Percentiles rank a stretch among this genome's conserved stretches.
Conservation (phyloP, 495 filamentous ascomycete species). For the Penicillium silybi region DNA sequence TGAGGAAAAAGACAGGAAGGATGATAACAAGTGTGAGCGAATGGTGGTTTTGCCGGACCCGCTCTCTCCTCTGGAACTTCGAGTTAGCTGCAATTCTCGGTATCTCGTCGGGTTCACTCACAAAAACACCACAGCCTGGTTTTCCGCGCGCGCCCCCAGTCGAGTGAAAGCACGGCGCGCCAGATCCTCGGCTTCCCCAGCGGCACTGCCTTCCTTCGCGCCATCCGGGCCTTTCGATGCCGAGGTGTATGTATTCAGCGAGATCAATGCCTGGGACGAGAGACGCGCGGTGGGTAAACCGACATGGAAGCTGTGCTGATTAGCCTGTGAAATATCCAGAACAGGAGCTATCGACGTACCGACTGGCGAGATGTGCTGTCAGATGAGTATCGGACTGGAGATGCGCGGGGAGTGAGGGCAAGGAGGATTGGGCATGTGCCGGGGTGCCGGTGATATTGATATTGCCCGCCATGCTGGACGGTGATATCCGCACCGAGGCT, state of each 20-base stretch:
- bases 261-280: constrained; percentile 85
- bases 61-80: constrained; percentile 71
- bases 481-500: constrained; percentile 18
- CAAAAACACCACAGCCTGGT: constrained; percentile 90
- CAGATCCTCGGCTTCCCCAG: constrained; percentile 84
- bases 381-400: constrained; percentile 94
- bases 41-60: constrained; percentile 94
- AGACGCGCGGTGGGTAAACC: constrained; percentile 80
- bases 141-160: constrained; percentile 84
- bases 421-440: constrained; percentile 82
- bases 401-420: constrained; percentile 84
- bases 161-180: constrained; percentile 79
- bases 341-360: constrained; percentile 35
- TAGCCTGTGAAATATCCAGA: constrained; percentile 7
- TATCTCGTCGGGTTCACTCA: constrained; percentile 45
- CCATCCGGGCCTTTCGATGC: constrained; percentile 88
- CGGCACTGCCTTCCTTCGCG: constrained; percentile 76
- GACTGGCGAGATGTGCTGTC: constrained; percentile 91
- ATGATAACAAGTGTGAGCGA: constrained; percentile 78
- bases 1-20: constrained; percentile 79
- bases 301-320: constrained; percentile 66
- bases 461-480: constrained; percentile 34
- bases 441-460: constrained; percentile 35
- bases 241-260: constrained; percentile 87
- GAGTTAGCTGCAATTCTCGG: neutral